Base-by-base conservation (phyloP, 1,284 basidiomycete species). In the Phylloboletellus chloephorus region DNA sequence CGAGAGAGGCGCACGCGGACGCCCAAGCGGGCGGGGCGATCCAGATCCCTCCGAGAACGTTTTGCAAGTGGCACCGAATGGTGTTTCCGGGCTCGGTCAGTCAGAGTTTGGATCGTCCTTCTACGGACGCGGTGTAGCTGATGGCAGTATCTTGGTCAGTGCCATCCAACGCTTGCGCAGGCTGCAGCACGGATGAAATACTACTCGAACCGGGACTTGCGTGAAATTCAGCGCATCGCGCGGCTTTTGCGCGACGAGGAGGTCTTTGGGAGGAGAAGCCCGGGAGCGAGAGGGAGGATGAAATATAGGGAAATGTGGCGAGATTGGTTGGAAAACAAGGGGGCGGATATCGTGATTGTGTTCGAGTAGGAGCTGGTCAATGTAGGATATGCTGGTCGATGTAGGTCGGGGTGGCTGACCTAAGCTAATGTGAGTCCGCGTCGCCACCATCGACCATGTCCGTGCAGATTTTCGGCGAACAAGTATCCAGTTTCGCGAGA, bases 381-480 rank as follows among this genome's bases (percentile, higher is more conserved):
- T 17, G 11, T 36, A 23, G 13, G 7, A 21, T n/a, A 10, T 23
- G 10, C 15, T 36, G 15, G 17, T 26, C 12, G 11, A 11, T 25
- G 21, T 35, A 16, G n/a, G n/a, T n/a, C n/a, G n/a, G n/a, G n/a
- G n/a, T n/a, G n/a, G n/a, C n/a, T 15, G 29, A 31, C 11, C 29
- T 31, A 17, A 31, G 16, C 29, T 10, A 15, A 2, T 11, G 16
- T 12, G 16, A 17, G 29, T 31, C 10, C 29, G 29, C 29, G 29
- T 31, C 19, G 0, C 29, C 15, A 31, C 19, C 8, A 11, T 17
- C 29, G 29, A 44, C 36, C 2, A 72, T 72, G 69, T 72, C 71
- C 21, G 57, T 72, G 55, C 71, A 69, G 47, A 73, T 73, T 46
- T 72, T 73, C 47, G 60, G 63, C 24, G 53, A 69, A 28, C 64